phyloP scores from a whole-genome alignment of 176 grass and related monocot species.

The Rhynchospora tenuis region DNA sequence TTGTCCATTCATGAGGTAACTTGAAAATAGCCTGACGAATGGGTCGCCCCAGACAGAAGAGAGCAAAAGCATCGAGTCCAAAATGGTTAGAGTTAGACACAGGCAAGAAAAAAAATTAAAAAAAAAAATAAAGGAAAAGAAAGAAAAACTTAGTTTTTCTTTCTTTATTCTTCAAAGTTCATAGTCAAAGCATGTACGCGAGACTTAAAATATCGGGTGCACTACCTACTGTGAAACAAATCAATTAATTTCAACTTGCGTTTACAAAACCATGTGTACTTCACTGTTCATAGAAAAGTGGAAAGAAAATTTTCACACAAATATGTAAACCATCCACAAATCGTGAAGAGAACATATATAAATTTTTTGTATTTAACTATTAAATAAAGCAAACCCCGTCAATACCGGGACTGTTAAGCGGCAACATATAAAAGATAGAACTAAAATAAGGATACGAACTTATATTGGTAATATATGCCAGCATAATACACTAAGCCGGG shows the following conservation, averaged over 20 bases:
- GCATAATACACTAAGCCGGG: not conserved
- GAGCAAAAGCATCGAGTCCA: not conserved
- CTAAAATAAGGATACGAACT: not conserved
- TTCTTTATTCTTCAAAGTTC: not conserved
- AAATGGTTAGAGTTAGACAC: not conserved
- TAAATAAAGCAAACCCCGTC: not conserved
- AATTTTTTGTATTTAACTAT: not conserved
- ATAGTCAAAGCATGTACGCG: not conserved
- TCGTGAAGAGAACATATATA: not conserved
- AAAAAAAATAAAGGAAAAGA: too few species aligned
- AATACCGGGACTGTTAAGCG: not conserved
- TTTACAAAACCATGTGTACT: not conserved
- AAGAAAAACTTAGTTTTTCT: too few species aligned
- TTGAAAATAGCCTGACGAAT: not conserved
- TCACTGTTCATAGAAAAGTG: not conserved
- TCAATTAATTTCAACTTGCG: not conserved
- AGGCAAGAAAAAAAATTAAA: not conserved
- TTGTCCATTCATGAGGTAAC: conserved; percentile 1
- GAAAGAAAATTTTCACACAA: not conserved
- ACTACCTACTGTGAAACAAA: not conserved
- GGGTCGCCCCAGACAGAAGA: not conserved
- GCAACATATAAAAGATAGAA: not conserved
- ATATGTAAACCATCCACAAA: not conserved
- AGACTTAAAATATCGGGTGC: not conserved
- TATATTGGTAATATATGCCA: not conserved